phyloP scores from a whole-genome alignment of 2,329 filamentous ascomycete genomes.

The Coniochaeta sp. region DNA sequence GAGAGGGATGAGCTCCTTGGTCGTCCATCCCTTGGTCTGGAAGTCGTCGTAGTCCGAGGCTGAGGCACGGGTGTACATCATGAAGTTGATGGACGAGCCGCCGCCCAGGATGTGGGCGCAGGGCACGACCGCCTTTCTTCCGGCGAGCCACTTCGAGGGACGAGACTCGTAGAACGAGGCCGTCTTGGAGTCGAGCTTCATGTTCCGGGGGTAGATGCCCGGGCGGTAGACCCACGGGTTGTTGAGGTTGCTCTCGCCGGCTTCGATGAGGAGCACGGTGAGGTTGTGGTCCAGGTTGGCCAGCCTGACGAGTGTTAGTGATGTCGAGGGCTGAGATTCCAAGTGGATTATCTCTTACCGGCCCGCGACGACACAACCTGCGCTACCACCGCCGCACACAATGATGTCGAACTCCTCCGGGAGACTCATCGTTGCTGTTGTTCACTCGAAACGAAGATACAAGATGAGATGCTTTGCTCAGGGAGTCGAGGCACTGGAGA shows the following conservation, averaged over 20 bases:
- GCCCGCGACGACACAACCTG: slow-evolving; percentile 50
- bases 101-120: slow-evolving; percentile 66
- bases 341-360: slow-evolving; percentile 29
- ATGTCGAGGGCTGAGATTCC: not conserved
- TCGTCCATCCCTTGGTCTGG: slow-evolving; percentile 72
- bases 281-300: slow-evolving; percentile 72
- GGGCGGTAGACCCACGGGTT: slow-evolving; percentile 73
- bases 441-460: not conserved
- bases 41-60: slow-evolving; percentile 73
- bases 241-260: slow-evolving; percentile 66
- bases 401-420: slow-evolving; percentile 79
- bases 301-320: slow-evolving; percentile 41
- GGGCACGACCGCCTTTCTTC: slow-evolving; percentile 66
- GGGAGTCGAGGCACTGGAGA: not conserved
- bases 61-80: slow-evolving; percentile 70
- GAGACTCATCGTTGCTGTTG: slow-evolving; percentile 22
- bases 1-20: slow-evolving; percentile 65
- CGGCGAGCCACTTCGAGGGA: slow-evolving; percentile 64
- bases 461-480: not conserved
- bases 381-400: slow-evolving; percentile 67
- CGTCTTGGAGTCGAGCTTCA: slow-evolving; percentile 73
- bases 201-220: slow-evolving; percentile 71
- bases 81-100: slow-evolving; percentile 70
- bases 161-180: slow-evolving; percentile 76
- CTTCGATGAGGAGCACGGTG: slow-evolving; percentile 62